Base-by-base conservation (phyloP, 148 eudicot species). In the Agrostemma githago region DNA sequence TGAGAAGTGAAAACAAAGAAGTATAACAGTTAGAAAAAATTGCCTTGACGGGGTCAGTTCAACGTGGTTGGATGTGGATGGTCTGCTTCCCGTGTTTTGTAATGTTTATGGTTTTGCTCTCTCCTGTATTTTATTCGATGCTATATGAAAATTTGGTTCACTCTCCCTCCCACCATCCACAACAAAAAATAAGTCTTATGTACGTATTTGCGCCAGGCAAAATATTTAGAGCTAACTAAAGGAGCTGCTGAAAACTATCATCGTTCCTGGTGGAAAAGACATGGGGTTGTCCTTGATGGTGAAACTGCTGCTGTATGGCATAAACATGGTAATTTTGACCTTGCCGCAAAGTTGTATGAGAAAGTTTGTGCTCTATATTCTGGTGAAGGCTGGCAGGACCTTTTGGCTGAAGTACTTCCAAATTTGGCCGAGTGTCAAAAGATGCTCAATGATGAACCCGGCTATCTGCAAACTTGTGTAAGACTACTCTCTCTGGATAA, bases 331-430 rank as follows among this genome's bases (percentile, higher is more conserved):
- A 88, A 88, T 70, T 88, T 80, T 81, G 96, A 92, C 79, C 85
- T 85, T 72, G 98, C 98, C 54, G 92, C 90, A 42, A 92, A 86
- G 70, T 88, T 89, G 59, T 95, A 91, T 78, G 98, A 91, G 83
- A 94, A 94, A 80, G 93, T 95, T 46, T 92, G 98, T 82, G 98
- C 98, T 84, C 92, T 95, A 78, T 92, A 92, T 81, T 84, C 92
- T 68, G 96, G 96, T 80, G 97, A 95, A 87, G 98, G 93, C 79
- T 91, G 98, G 98, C 88, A 95, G 68, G 92, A 95, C 82, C 86
- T 95, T 81, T 84, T 95, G 75, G 98, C 97, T 66, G 97, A 92
- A 79, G 93, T 95, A 20, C 95, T 95, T 72, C 98, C 98, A 62
- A 90, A 90, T 84, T 83, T 95, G 84, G 98, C 96, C 2, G 96